phyloP scores from a whole-genome alignment of 257 asterid genomes.

The Vinca minor region DNA sequence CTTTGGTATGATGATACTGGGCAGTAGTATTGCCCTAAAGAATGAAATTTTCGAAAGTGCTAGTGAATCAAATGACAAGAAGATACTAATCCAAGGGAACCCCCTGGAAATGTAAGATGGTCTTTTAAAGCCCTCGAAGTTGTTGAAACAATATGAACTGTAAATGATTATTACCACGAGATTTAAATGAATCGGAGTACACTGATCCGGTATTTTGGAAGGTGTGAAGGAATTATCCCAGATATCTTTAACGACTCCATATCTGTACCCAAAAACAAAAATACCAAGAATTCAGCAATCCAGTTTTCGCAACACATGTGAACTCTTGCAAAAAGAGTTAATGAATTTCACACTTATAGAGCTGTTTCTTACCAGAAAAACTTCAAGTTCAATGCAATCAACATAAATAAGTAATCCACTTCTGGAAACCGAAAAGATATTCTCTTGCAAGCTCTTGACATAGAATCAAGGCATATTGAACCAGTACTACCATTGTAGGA shows the following conservation, averaged over 20 bases:
- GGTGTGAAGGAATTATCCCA: constrained; percentile 40
- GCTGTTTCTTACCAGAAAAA: not conserved
- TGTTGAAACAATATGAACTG: not conserved
- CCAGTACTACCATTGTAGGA: not conserved
- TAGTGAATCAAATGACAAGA: constrained; percentile 1
- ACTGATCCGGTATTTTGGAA: constrained; percentile 52
- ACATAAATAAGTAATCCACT: not conserved
- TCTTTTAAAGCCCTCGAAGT: not conserved
- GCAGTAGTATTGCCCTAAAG: not conserved
- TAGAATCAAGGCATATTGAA: not conserved
- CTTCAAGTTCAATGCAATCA: not conserved
- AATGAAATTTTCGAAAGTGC: not conserved
- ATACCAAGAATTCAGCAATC: not conserved
- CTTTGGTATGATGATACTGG: not conserved
- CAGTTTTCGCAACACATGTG: not conserved
- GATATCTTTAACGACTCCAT: constrained; percentile 48
- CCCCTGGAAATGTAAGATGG: not conserved
- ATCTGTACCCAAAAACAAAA: constrained; percentile 40
- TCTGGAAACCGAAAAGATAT: not conserved
- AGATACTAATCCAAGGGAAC: not conserved
- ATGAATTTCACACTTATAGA: not conserved
- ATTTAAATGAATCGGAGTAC: constrained; percentile 78
- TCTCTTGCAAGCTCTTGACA: not conserved
- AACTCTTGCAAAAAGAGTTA: not conserved
- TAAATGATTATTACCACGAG: constrained; percentile 58